These are phyloP conservation scores for Botrytis byssoidea DNA, from an alignment of 2,329 filamentous ascomycete species.

Conservation along the genomic window DNA sequence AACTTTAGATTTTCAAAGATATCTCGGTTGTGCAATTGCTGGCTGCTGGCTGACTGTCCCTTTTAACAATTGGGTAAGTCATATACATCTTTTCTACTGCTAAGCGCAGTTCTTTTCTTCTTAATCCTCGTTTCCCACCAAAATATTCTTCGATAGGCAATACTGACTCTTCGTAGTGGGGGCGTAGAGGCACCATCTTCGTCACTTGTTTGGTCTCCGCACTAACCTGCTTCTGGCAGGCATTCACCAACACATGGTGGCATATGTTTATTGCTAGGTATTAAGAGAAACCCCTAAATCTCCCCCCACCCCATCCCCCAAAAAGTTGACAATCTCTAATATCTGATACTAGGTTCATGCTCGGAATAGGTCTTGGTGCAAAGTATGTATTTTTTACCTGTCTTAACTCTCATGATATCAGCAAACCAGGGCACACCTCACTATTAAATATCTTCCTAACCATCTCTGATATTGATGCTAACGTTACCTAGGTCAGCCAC, in stretches of 20 bases:
- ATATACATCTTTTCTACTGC: not conserved
- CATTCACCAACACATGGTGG: conserved; percentile 61
- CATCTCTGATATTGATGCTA: not conserved
- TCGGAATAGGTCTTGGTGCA: conserved; percentile 69
- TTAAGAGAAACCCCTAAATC: not conserved
- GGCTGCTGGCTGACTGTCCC: conserved; percentile 74
- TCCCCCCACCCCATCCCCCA: too few species aligned
- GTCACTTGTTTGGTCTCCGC: conserved; percentile 63
- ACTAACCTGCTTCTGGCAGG: conserved; percentile 50
- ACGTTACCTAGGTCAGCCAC: conserved; percentile 49
- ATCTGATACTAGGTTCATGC: conserved; percentile 50
- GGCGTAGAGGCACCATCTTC: conserved; percentile 70
- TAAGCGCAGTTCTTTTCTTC: not conserved
- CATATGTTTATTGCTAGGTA: conserved; percentile 64
- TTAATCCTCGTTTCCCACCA: not conserved
- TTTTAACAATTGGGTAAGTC: conserved; percentile 54
- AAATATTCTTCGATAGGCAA: not conserved
- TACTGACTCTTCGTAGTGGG: conserved; percentile 48
- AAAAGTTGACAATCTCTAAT: not conserved
- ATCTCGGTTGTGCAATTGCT: conserved; percentile 65
- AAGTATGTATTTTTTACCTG: conserved; percentile 45
- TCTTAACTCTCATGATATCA: not conserved
- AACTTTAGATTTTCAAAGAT: conserved; percentile 33
- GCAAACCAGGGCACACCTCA: not conserved
- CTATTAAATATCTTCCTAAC: not conserved